These are phyloP conservation scores for Xanthoconium separans DNA, from an alignment of 1,284 basidiomycete genomes.

Conservation along the genomic window DNA sequence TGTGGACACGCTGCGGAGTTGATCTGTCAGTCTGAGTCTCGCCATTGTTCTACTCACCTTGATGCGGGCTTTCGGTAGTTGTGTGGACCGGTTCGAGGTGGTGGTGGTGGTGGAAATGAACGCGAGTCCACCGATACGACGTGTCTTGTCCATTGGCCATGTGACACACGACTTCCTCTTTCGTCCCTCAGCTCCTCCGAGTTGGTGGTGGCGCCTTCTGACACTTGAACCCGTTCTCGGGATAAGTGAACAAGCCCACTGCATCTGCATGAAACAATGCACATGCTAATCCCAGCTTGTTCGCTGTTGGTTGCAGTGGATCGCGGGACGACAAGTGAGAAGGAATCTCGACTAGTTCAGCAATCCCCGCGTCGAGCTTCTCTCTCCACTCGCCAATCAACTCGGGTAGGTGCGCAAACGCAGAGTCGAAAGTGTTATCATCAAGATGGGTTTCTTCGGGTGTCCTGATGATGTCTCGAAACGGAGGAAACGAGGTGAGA, in stretches of 20 bases:
- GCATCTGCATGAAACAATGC: neutral
- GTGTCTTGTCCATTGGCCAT: too few relatives aligned
- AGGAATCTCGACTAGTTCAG: neutral
- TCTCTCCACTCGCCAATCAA: neutral
- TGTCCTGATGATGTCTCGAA: neutral
- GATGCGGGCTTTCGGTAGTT: too few relatives aligned
- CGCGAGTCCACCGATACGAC: too few relatives aligned
- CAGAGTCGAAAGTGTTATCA: neutral
- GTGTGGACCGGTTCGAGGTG: too few relatives aligned
- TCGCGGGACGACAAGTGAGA: neutral
- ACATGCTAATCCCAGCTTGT: neutral
- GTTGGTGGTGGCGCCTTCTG: too few relatives aligned
- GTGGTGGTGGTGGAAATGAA: too few relatives aligned
- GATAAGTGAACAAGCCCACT: neutral
- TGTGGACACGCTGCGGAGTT: too few relatives aligned
- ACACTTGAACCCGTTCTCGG: too few relatives aligned
- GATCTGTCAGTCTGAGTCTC: too few relatives aligned
- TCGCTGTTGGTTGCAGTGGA: neutral
- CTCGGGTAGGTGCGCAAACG: neutral
- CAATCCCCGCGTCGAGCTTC: neutral
- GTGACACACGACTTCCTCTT: too few relatives aligned
- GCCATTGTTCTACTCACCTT: too few relatives aligned
- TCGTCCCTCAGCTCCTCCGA: too few relatives aligned
- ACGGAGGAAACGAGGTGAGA: neutral
- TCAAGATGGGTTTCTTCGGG: neutral